Percentiles rank a stretch among this genome's conserved stretches.
Evolutionary conservation across 768 basidiomycete species (phyloP).

Genomic region (Leccinum barrowsii): DNA sequence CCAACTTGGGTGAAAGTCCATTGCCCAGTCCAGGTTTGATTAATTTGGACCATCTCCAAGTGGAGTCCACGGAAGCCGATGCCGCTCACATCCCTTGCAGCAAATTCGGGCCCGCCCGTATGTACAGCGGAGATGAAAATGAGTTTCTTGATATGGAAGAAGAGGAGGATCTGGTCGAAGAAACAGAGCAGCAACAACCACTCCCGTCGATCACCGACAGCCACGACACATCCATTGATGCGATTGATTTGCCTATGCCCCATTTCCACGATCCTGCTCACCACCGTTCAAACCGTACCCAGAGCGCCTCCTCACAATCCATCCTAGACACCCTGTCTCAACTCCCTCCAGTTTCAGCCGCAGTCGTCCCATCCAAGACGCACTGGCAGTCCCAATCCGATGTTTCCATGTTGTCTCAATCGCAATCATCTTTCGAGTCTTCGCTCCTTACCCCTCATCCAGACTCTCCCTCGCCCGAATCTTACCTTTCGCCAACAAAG

Average conservation of each 20-base stretch:
- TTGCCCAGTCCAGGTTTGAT: slow-evolving; percentile 42
- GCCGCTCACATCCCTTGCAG: slow-evolving; percentile 7
- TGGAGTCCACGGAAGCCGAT: background rate
- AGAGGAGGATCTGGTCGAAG: slow-evolving; percentile 30
- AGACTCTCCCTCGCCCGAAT: slow-evolving; percentile 30
- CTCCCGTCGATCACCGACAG: slow-evolving; percentile 6
- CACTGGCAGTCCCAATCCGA: slow-evolving; percentile 24
- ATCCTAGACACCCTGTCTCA: slow-evolving; percentile 17
- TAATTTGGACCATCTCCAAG: background rate
- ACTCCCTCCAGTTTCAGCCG: slow-evolving; percentile 14
- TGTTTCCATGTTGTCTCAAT: slow-evolving; percentile 19
- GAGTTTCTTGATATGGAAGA: slow-evolving; percentile 65
- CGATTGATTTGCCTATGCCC: slow-evolving; percentile 53
- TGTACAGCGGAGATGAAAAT: slow-evolving; percentile 31
- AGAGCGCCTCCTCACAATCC: slow-evolving; percentile 12
- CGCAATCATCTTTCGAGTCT: slow-evolving; percentile 23
- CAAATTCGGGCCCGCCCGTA: slow-evolving; percentile 9
- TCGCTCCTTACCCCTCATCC: slow-evolving; percentile 14
- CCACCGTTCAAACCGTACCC: slow-evolving; percentile 4
- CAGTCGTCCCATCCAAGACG: slow-evolving; percentile 16
- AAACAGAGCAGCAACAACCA: slow-evolving; percentile 11
- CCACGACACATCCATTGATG: slow-evolving; percentile 35
- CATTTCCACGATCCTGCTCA: slow-evolving; percentile 29
- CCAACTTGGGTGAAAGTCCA: slow-evolving; percentile 65
- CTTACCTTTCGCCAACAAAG: slow-evolving; percentile 28